Base-by-base conservation (phyloP, 163 green algal genomes). In the Volvox carteri region DNA sequence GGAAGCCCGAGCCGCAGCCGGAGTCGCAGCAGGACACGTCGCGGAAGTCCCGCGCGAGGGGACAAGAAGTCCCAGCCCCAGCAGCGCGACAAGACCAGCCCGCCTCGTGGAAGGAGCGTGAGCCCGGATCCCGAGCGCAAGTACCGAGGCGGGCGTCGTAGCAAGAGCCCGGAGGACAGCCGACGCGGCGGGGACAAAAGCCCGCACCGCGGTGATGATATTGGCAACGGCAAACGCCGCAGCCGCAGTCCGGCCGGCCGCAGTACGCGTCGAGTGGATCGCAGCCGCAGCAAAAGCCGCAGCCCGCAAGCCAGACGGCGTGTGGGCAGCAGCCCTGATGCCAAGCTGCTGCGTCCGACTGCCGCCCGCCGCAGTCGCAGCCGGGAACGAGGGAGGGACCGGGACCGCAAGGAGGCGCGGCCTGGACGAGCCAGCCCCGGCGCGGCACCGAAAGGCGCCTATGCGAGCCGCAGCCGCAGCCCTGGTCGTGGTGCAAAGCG, bases 201-300 rank as follows among this genome's bases (percentile, higher is more conserved):
- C 33, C 77, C 77, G 21, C 75, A 19, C 33, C 75, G 75, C 7
- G 30, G 39, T 37, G 75, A 50, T 4, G 75, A 84, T 19, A 39
- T 25, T n/a, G 78, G 8, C 16, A 41, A 77, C 60, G 14, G 41
- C 39, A 76, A 67, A 42, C 56, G 62, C 14, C 78, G 78, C 78
- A 76, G 62, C 78, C 78, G 78, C 54, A 85, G 78, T 56, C 78
- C 78, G 2, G 56, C 56, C 30, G 56, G 8, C 1, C 54, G 75
- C 30, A 12, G 0, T 48, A 28, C 73, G 16, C 21, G 44, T 25
- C 44, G 37, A 35, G 30, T 16, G 8, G 75, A 58, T 16, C 77
- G 37, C 56, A 85, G 76, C 14, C 54, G 54, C 56, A 85, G 77
- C 77, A 73, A 52, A 37, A 86, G 78, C 56, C 78, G 56, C 78